Evolutionary conservation across 1,139 yeast genomes (phyloP).

Genomic region (Suhomyces choctaworum): DNA sequence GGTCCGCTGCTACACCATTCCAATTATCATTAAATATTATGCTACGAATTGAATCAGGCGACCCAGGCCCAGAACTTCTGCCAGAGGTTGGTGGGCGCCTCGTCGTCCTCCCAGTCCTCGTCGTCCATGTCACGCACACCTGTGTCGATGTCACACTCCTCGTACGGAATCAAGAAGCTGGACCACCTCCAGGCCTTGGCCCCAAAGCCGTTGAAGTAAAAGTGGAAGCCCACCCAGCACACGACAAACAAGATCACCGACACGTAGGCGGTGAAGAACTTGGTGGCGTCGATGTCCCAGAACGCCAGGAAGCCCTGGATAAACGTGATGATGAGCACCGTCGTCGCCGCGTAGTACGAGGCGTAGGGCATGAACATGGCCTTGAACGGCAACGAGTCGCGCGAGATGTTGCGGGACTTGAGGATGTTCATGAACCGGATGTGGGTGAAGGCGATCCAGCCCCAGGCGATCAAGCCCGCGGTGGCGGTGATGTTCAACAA

Average conservation of each 20-base stretch:
- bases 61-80: constrained; percentile 50
- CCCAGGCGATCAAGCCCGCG: constrained; percentile 76
- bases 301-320: constrained; percentile 72
- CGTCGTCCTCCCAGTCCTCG: constrained; percentile 47
- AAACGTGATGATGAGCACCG: constrained; percentile 55
- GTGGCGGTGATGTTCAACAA: constrained; percentile 78
- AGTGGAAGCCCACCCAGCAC: constrained; percentile 54
- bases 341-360: constrained; percentile 57
- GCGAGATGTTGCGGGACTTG: constrained; percentile 51
- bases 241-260: constrained; percentile 59
- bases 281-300: constrained; percentile 52
- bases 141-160: constrained; percentile 60
- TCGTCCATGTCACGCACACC: constrained; percentile 62
- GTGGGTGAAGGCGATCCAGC: constrained; percentile 64
- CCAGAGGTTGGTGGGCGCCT: constrained; percentile 51
- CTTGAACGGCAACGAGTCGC: constrained; percentile 69
- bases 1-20: too few species aligned
- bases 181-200: constrained; percentile 32
- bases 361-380: constrained; percentile 65
- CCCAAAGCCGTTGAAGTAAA: constrained; percentile 43
- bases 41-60: too few species aligned
- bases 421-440: constrained; percentile 67
- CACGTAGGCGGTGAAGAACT: constrained; percentile 66
- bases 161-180: constrained; percentile 43
- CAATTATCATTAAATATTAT: too few species aligned